phyloP scores from a whole-genome alignment of 495 filamentous ascomycete species.

The Xylaria acuta region DNA sequence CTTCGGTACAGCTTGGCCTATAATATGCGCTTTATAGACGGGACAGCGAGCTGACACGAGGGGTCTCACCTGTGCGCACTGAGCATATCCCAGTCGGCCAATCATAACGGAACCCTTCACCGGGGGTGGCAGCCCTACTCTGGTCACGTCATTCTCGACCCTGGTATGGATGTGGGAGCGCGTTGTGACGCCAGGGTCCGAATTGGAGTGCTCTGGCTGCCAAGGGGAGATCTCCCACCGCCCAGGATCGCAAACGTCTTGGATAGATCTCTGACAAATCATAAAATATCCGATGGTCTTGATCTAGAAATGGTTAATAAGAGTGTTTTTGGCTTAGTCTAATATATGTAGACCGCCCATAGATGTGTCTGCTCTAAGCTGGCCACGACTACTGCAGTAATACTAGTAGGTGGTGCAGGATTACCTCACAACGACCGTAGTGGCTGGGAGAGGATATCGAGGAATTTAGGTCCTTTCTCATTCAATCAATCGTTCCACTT shows the following conservation, averaged over 20 bases:
- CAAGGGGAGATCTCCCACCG: slow-evolving; percentile 26
- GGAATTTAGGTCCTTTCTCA: background rate
- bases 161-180: slow-evolving; percentile 16
- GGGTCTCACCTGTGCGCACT: slow-evolving; percentile 16
- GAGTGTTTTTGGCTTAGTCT: slow-evolving; percentile 11
- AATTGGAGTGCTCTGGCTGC: slow-evolving; percentile 17
- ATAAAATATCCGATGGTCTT: slow-evolving; percentile 37
- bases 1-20: slow-evolving; percentile 15
- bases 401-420: background rate
- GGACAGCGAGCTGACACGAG: slow-evolving; percentile 21
- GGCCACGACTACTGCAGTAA: background rate
- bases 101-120: slow-evolving; percentile 13
- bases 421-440: background rate
- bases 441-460: background rate
- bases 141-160: slow-evolving; percentile 22
- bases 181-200: slow-evolving; percentile 11
- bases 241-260: slow-evolving; percentile 18
- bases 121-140: slow-evolving; percentile 25
- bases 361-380: background rate
- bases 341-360: background rate
- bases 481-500: background rate
- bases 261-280: slow-evolving; percentile 32
- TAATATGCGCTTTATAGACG: slow-evolving; percentile 22
- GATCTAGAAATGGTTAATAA: slow-evolving; percentile 19
- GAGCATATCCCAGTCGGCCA: background rate